Base-by-base conservation (phyloP, 2,329 filamentous ascomycete species). In the Penicillium palitans region DNA sequence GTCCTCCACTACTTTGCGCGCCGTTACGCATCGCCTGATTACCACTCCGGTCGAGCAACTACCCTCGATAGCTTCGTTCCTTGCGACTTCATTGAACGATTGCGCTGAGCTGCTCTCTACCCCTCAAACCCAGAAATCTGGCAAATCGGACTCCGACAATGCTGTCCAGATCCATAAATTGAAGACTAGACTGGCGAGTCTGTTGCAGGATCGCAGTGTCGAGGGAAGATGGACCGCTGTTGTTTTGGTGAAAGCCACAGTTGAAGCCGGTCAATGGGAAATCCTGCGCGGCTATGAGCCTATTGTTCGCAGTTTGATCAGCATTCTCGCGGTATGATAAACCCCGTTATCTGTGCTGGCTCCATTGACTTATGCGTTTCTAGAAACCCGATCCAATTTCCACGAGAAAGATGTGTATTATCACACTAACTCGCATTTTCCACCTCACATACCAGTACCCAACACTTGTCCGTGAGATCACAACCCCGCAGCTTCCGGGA, bases 211-310 rank as follows among this genome's bases (percentile, higher is more conserved):
- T 56, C 88, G 88, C 58, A 90, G 79, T 48, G 72, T 85, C 2
- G 86, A 92, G 66, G 90, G 88, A 44, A 85, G 91, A 68, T 96
- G 93, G 78, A 84, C 87, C 19, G 92, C 88, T 7, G 85, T 90
- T 44, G 87, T 90, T 17, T 77, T 97, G 49, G 84, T 92, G 74
- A 97, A 97, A 77, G 85, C 90, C 4, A 80, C 88, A 5, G 80
- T 96, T 44, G 93, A 97, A 68, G 85, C 89, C 41, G 92, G 92
- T 25, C 91, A 91, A 46, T 91, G 90, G 86, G 91, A 96, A 70
- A 85, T 89, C 58, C 80, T 97, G 59, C 86, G 87, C 62, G 86
- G 85, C 53, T 85, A 85, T 35, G 86, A 87, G 67, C 81, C 87
- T 3, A 96, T 93, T 90, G 87, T 95, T 61, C 82, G 84, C 65